These are phyloP conservation scores for Podospora sp. DNA, from an alignment of 495 filamentous ascomycete genomes.

Conservation along the genomic window DNA sequence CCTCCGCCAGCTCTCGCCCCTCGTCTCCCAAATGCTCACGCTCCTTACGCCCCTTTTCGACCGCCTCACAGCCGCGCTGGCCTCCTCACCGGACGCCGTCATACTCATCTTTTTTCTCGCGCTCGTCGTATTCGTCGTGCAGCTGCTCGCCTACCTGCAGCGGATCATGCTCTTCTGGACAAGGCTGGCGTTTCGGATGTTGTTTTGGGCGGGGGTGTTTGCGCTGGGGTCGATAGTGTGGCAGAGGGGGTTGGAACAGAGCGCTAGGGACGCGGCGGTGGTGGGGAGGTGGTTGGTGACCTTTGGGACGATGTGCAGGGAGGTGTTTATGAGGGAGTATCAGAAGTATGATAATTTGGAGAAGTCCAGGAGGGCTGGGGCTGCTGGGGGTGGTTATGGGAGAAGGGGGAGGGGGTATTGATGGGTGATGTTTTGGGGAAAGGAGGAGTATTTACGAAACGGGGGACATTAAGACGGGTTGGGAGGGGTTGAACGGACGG, in stretches of 20 bases:
- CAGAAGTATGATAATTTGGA: constrained; percentile 46
- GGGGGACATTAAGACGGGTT: neutral
- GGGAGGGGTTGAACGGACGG: neutral
- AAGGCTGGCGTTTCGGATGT: constrained; percentile 56
- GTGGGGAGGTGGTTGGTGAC: constrained; percentile 39
- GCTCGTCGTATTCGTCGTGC: constrained; percentile 61
- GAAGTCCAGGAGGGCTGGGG: constrained; percentile 5
- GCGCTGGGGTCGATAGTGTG: constrained; percentile 59
- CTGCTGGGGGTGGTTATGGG: constrained; percentile 2
- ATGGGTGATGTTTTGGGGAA: neutral
- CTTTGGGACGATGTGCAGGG: constrained; percentile 54
- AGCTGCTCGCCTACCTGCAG: constrained; percentile 66
- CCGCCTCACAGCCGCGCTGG: constrained; percentile 40
- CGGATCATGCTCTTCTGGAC: constrained; percentile 75
- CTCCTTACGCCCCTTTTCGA: constrained; percentile 54
- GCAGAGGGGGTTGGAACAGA: constrained; percentile 63
- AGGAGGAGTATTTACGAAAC: neutral
- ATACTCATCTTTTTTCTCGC: constrained; percentile 57
- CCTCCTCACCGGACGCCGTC: constrained; percentile 59
- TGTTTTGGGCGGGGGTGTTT: constrained; percentile 61
- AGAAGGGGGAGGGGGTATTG: neutral
- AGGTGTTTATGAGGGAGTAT: constrained; percentile 62
- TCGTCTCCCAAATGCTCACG: constrained; percentile 15
- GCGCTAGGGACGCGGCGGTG: constrained; percentile 54
- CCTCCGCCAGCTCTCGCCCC: neutral